Percentiles rank a stretch among this genome's conserved stretches.
phyloP scores from a whole-genome alignment of 352 stramenopile genomes.

The Blastocystis sp. region DNA sequence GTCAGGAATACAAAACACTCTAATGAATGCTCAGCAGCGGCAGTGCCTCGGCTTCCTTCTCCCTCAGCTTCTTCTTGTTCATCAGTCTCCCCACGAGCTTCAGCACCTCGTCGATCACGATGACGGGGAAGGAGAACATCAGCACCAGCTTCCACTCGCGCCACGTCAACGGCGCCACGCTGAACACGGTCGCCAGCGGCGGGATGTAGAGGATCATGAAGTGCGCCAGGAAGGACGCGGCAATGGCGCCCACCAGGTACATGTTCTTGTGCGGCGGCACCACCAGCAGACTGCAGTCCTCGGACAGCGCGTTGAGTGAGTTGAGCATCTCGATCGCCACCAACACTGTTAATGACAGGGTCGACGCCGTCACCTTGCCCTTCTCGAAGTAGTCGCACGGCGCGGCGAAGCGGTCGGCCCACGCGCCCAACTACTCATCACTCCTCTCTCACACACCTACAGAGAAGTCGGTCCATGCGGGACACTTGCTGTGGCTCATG shows the following conservation, averaged over 20 bases:
- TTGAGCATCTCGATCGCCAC: constrained; percentile 93
- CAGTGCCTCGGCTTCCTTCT: constrained; percentile 8
- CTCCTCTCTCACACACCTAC: not conserved
- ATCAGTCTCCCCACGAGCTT: constrained; percentile 28
- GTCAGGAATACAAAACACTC: not conserved
- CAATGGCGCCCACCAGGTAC: constrained; percentile 87
- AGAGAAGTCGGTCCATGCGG: constrained; percentile 16
- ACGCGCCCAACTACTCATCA: constrained; percentile 31
- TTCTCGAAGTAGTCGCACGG: constrained; percentile 84
- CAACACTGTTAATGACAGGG: constrained; percentile 86
- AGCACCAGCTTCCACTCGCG: constrained; percentile 87
- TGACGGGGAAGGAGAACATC: constrained; percentile 84
- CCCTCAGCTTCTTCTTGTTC: not conserved
- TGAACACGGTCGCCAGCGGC: constrained; percentile 86
- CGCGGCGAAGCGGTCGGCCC: not conserved
- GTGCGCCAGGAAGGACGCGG: constrained; percentile 74
- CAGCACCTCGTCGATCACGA: constrained; percentile 84
- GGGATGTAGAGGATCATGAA: constrained; percentile 90
- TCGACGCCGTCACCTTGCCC: constrained; percentile 85
- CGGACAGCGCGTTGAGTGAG: constrained; percentile 83
- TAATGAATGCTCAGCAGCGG: constrained; percentile 53
- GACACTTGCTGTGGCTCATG: constrained; percentile 23
- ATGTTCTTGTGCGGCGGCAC: constrained; percentile 88
- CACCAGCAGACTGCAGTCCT: constrained; percentile 75
- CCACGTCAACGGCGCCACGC: constrained; percentile 83